Evolutionary conservation across 2,329 filamentous ascomycete species (phyloP).

Genomic region (Fusarium bulbicola): DNA sequence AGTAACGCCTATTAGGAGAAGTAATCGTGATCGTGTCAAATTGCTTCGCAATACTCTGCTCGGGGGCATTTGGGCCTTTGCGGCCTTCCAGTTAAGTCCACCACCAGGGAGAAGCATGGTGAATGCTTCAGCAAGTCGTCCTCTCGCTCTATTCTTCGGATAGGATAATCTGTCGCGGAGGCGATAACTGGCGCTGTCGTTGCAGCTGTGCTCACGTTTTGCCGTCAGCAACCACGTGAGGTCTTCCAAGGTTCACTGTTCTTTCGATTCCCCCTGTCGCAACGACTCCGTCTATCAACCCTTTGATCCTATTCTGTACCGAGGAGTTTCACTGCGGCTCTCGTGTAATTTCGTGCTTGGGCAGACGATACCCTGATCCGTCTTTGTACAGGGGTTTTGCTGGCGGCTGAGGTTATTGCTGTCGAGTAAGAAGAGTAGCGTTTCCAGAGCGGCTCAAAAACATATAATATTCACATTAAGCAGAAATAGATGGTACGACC

Average conservation of each 20-base stretch:
- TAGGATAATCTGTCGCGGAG: constrained; percentile 18
- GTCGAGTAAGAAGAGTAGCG: constrained; percentile 26
- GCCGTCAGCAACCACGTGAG: constrained; percentile 17
- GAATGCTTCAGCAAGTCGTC: constrained; percentile 42
- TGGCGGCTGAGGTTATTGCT: constrained; percentile 17
- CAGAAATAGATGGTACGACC: not conserved
- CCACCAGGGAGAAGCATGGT: constrained; percentile 89
- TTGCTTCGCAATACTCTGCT: constrained; percentile 76
- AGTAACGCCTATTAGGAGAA: constrained; percentile 76
- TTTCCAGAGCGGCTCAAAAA: constrained; percentile 5
- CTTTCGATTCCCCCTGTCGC: constrained; percentile 1
- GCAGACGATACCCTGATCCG: constrained; percentile 18
- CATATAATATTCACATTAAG: constrained; percentile 8
- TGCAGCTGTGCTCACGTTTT: constrained; percentile 7
- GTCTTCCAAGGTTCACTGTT: not conserved
- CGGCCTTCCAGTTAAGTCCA: constrained; percentile 91
- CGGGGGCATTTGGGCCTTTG: constrained; percentile 80
- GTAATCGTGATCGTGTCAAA: constrained; percentile 79
- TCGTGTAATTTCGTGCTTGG: constrained; percentile 8
- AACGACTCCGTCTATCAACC: constrained; percentile 5
- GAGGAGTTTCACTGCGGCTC: not conserved
- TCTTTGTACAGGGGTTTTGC: constrained; percentile 29
- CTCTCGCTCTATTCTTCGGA: constrained; percentile 24
- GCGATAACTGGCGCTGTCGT: constrained; percentile 8
- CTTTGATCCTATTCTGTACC: not conserved